Conservation (phyloP, 192 early-diverging fungal species). For the Kappamyces sp. region DNA sequence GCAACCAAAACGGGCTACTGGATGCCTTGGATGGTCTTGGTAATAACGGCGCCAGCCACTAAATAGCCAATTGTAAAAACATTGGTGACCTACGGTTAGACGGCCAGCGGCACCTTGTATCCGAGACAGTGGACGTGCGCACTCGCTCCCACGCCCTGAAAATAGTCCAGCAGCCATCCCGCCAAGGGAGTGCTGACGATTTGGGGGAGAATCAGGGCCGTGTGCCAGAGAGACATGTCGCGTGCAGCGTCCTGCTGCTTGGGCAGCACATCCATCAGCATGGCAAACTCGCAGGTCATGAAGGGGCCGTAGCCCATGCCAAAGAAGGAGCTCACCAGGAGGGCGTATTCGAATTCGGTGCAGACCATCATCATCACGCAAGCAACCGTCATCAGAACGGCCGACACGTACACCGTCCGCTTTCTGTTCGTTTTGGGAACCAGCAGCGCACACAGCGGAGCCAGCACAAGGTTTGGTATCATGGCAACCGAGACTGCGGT, state of each 20-base stretch:
- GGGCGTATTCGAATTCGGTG: constrained; percentile 17
- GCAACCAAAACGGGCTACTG: neutral
- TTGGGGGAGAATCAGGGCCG: constrained; percentile 28
- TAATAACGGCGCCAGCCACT: constrained; percentile 19
- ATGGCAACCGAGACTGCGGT: constrained; percentile 40
- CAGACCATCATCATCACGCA: constrained; percentile 18
- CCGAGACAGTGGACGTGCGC: constrained; percentile 28
- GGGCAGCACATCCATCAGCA: constrained; percentile 36
- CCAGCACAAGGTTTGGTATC: constrained; percentile 30
- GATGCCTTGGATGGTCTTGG: constrained; percentile 20
- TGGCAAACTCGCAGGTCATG: constrained; percentile 24
- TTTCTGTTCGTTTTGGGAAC: constrained; percentile 19
- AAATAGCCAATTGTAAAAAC: constrained; percentile 19
- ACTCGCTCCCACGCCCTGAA: constrained; percentile 24
- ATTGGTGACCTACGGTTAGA: constrained; percentile 1
- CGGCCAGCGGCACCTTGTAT: constrained; percentile 29
- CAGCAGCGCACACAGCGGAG: constrained; percentile 33
- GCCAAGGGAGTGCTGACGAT: constrained; percentile 35
- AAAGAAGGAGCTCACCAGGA: constrained; percentile 19
- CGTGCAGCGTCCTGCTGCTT: constrained; percentile 23
- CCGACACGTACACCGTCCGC: constrained; percentile 19
- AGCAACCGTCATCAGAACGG: constrained; percentile 18
- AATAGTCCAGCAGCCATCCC: constrained; percentile 32
- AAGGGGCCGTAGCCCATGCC: constrained; percentile 32
- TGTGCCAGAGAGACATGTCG: constrained; percentile 45